phyloP scores from a whole-genome alignment of 805 yeast genomes.

The Lipomyces spencermartinsiae region DNA sequence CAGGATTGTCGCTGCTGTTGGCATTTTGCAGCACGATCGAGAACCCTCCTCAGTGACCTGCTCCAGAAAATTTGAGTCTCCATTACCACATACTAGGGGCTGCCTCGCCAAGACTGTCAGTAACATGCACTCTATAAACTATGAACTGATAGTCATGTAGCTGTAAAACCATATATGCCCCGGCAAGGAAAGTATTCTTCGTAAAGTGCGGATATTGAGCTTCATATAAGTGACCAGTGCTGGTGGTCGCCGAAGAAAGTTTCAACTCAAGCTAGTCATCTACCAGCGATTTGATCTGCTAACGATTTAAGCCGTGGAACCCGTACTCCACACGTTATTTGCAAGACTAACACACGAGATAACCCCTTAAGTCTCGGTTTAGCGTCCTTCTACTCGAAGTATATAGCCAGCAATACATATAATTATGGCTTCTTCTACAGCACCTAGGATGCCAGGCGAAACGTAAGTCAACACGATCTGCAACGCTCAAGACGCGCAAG shows the following conservation, averaged over 20 bases:
- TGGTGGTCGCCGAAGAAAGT: background rate
- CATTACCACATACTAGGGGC: background rate
- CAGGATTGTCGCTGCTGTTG: background rate
- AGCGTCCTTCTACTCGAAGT: background rate
- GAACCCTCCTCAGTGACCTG: background rate
- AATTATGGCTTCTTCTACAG: background rate
- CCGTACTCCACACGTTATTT: background rate
- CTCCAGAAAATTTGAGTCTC: background rate
- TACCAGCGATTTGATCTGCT: background rate
- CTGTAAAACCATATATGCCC: background rate
- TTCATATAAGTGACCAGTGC: too few relatives aligned
- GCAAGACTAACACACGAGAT: background rate
- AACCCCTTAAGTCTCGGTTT: background rate
- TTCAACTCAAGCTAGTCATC: background rate
- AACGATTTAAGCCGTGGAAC: background rate
- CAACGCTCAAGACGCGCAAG: background rate
- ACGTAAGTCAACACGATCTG: background rate
- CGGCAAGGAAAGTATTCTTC: background rate
- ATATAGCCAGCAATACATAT: background rate
- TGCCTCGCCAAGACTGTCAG: background rate
- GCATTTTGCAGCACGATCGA: background rate
- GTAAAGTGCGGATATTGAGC: too few relatives aligned
- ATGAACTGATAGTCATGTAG: background rate
- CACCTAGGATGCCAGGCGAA: background rate
- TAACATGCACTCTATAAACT: background rate